Percentiles rank a stretch among this genome's conserved stretches.
Evolutionary conservation across 345 rosid species (phyloP).

Genomic region (Salix dunnii): DNA sequence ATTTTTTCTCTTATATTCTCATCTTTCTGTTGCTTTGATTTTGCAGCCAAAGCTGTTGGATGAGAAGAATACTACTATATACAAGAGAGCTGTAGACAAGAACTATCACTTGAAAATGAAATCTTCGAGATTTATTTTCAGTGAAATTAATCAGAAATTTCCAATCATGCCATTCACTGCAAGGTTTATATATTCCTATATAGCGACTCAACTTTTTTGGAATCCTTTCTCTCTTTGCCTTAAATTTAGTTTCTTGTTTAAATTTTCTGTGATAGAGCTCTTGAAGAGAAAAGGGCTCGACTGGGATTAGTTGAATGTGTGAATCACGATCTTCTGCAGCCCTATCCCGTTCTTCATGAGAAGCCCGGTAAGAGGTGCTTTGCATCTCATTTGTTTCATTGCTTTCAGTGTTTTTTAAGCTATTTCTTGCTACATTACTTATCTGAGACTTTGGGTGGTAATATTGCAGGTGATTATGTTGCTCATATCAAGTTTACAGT

Average conservation of each 20-base stretch:
- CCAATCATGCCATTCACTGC: slow-evolving; percentile 88
- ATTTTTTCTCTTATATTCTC: neutral
- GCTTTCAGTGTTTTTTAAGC: no score
- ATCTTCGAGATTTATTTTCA: slow-evolving; percentile 93
- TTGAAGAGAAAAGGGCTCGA: slow-evolving; percentile 96
- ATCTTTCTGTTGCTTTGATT: slow-evolving; percentile 3
- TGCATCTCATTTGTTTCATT: neutral
- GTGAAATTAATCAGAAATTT: slow-evolving; percentile 79
- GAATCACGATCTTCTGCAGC: slow-evolving; percentile 90
- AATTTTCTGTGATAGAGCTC: slow-evolving; percentile 46
- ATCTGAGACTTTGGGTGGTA: neutral
- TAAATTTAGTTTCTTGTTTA: neutral
- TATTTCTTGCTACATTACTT: neutral
- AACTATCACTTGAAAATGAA: slow-evolving; percentile 95
- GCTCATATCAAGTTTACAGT: slow-evolving; percentile 95
- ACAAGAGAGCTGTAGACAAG: slow-evolving; percentile 80
- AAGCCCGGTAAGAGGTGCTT: slow-evolving; percentile 59
- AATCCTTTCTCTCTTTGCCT: no score
- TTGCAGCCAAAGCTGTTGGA: slow-evolving; percentile 91
- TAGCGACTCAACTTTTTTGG: neutral
- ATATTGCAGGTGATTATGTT: slow-evolving; percentile 64
- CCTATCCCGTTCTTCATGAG: slow-evolving; percentile 95
- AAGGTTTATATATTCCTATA: slow-evolving; percentile 43
- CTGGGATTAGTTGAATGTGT: slow-evolving; percentile 94
- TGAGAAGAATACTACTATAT: slow-evolving; percentile 91